A percentile compares a stretch with the other conserved stretches of the same genome.
Evolutionary conservation across 2,329 filamentous ascomycete genomes (phyloP).

Genomic region (Elsinoe batatas): DNA sequence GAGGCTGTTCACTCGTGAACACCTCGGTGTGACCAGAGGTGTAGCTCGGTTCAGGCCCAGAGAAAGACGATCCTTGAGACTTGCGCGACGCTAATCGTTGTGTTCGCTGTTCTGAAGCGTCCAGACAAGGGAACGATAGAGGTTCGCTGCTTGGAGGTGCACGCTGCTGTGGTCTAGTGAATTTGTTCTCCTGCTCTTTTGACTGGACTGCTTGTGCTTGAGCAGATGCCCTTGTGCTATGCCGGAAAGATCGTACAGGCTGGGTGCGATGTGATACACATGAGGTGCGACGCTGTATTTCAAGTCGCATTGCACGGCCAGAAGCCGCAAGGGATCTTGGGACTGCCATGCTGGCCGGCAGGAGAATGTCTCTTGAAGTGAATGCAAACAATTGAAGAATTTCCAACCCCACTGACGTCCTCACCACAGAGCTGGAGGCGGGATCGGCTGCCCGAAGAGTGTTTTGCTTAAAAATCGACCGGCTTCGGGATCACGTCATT

Average conservation of each 20-base stretch:
- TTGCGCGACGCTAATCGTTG: slow-evolving; percentile 52
- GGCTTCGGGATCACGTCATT: slow-evolving; percentile 11
- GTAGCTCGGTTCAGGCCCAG: slow-evolving; percentile 87
- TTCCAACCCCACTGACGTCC: not conserved
- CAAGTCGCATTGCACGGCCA: slow-evolving; percentile 11
- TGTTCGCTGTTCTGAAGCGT: slow-evolving; percentile 65
- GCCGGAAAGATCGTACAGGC: not conserved
- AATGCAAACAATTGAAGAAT: not conserved
- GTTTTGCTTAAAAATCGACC: slow-evolving; percentile 8
- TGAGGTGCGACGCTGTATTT: slow-evolving; percentile 7
- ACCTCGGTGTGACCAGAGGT: slow-evolving; percentile 75
- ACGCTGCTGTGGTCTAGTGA: slow-evolving; percentile 21
- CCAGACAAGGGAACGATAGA: slow-evolving; percentile 82
- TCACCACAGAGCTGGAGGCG: not conserved
- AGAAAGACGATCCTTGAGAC: slow-evolving; percentile 46
- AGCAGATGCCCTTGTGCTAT: slow-evolving; percentile 13
- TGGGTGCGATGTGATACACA: not conserved
- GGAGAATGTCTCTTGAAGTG: not conserved
- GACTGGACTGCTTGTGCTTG: slow-evolving; percentile 21
- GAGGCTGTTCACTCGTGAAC: slow-evolving; percentile 62
- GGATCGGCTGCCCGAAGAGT: not conserved
- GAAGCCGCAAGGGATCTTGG: slow-evolving; percentile 8
- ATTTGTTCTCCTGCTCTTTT: slow-evolving; percentile 15
- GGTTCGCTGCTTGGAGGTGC: slow-evolving; percentile 60
- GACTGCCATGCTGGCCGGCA: not conserved